These are phyloP conservation scores for Venturia carpophila DNA, from an alignment of 2,329 filamentous ascomycete species.

Conservation along the genomic window DNA sequence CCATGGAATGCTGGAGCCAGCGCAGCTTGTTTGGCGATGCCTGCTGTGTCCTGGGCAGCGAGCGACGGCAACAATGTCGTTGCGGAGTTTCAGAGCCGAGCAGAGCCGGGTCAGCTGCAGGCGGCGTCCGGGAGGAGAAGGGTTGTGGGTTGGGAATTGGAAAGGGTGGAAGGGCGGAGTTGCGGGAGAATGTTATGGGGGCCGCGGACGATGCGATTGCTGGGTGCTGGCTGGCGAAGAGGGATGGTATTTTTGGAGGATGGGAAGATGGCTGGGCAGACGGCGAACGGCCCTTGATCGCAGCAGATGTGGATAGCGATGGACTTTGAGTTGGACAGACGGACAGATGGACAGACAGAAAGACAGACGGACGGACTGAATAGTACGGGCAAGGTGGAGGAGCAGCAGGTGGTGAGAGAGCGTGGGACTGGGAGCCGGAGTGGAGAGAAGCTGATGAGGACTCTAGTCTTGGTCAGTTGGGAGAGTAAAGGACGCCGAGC, in stretches of 20 bases:
- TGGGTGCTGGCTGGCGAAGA: background rate
- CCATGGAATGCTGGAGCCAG: conserved; percentile 3
- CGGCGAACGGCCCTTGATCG: background rate
- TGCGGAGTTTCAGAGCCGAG: background rate
- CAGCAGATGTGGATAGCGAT: background rate
- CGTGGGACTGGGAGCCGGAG: too few relatives aligned
- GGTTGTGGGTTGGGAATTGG: background rate
- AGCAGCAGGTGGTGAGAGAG: background rate
- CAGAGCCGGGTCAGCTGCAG: background rate
- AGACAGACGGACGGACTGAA: too few relatives aligned
- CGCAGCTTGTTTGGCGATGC: background rate
- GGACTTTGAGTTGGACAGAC: background rate
- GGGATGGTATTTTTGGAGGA: background rate
- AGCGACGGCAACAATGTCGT: background rate
- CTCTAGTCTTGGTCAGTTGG: too few relatives aligned
- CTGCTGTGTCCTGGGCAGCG: conserved; percentile 5
- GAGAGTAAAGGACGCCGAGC: background rate
- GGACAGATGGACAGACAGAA: background rate
- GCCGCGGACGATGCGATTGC: background rate
- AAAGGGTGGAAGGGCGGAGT: background rate
- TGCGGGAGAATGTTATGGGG: background rate
- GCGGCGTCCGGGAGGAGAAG: background rate
- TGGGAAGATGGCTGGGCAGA: background rate
- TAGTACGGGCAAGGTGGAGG: background rate
- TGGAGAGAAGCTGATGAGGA: too few relatives aligned